Base-by-base conservation (phyloP, 179 eudicot species). In the Sideroxylon spinosum region DNA sequence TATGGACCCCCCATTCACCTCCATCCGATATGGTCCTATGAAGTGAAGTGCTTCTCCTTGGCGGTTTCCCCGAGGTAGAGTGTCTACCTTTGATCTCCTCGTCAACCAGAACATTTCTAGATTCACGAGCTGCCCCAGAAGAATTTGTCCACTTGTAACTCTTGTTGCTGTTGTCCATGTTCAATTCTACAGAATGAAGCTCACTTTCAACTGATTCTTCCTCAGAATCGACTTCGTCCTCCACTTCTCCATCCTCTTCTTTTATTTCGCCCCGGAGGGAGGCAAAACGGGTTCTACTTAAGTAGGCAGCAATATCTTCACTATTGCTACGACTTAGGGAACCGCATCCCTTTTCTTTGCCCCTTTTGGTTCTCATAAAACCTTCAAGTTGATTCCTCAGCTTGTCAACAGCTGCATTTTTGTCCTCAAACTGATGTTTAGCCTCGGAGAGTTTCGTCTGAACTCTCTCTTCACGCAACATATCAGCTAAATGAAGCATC, bases 121-220 rank as follows among this genome's bases (percentile, higher is more conserved):
- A 79, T 61, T 80, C 71, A 57, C 60, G 80, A 64, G 78, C 83
- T 50, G 56, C 68, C 74, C 65, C 59, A 57, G 84, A 71, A 1
- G 80, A 68, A 65, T 55, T 77, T 53, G 81, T 50, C 82, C 78
- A 63, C 59, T 81, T 84, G 78, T 82, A 77, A 79, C 78, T 85
- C 66, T 80, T 87, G 62, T 78, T 71, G 9, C 67, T 80, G 67
- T 83, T 85, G 37, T 84, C 84, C 78, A 79, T 78, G 77, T 86
- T 89, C 74, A 93, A 75, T 66, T 89, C 98, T 63, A 91, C 81
- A 3, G 94, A 90, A 82, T 88, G 92, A 80, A 88, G 92, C 81
- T 93, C 98, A 78, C 94, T 90, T 73, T 88, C 94, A 60, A 56
- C 84, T 0, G 89, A 87, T 53, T 80, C 87, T 71, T 84, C 93